A percentile compares a stretch with the other conserved stretches of the same genome.
These are phyloP conservation scores for Trichoderma sp. DNA, from an alignment of 2,329 filamentous ascomycete genomes.

Conservation along the genomic window DNA sequence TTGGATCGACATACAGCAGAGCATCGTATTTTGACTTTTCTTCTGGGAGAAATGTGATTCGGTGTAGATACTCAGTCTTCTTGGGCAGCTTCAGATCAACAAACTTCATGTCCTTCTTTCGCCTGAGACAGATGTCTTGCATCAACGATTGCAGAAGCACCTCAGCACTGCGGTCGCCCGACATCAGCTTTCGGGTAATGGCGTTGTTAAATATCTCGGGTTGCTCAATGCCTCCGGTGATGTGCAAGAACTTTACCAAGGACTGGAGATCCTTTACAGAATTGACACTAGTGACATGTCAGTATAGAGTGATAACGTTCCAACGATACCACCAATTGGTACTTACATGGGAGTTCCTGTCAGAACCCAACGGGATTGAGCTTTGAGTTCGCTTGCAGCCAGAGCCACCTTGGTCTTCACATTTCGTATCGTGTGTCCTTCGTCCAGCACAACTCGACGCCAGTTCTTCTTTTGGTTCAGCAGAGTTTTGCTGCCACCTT, in stretches of 20 bases:
- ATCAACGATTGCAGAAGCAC: conserved; percentile 75
- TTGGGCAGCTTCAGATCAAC: conserved; percentile 78
- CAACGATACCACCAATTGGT: neutral
- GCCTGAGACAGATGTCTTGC: conserved; percentile 76
- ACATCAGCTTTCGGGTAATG: conserved; percentile 65
- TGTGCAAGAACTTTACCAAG: conserved; percentile 73
- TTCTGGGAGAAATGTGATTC: conserved; percentile 71
- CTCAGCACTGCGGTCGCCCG: conserved; percentile 61
- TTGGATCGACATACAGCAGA: conserved; percentile 58
- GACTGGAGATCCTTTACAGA: conserved; percentile 80
- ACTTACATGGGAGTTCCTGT: conserved; percentile 77
- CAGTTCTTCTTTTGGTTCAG: conserved; percentile 56
- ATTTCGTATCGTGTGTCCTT: conserved; percentile 83
- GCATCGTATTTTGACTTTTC: conserved; percentile 79
- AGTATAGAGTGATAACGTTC: conserved; percentile 31
- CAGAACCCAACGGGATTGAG: conserved; percentile 76
- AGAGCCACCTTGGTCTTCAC: conserved; percentile 71
- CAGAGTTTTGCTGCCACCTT: conserved; percentile 31
- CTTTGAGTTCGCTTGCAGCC: conserved; percentile 68
- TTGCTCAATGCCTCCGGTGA: conserved; percentile 76
- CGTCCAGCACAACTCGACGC: conserved; percentile 80
- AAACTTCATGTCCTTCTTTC: conserved; percentile 87
- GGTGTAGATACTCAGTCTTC: conserved; percentile 77
- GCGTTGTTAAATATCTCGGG: conserved; percentile 71
- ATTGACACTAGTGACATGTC: conserved; percentile 62